Conservation (phyloP, 2,329 filamentous ascomycete genomes). For the Pseudogymnoascus sp. region DNA sequence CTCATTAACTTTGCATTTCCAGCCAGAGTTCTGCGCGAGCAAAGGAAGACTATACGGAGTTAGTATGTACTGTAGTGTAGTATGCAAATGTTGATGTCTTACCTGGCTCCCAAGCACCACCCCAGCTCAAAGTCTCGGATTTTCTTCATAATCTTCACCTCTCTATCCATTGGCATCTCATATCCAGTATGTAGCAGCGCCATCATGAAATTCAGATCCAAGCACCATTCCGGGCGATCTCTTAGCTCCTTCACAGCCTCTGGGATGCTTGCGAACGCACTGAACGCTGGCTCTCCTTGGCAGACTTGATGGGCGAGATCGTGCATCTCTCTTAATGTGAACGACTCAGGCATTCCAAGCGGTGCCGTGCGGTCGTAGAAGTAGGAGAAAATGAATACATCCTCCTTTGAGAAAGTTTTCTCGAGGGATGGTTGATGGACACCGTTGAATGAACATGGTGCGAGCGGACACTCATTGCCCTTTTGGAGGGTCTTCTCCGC, state of each 20-base stretch:
- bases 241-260: slow-evolving; percentile 72
- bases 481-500: slow-evolving; percentile 89
- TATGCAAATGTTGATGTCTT: slow-evolving; percentile 31
- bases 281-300: slow-evolving; percentile 68
- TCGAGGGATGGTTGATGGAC: slow-evolving; percentile 86
- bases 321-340: slow-evolving; percentile 83
- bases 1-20: slow-evolving; percentile 80
- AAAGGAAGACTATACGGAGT: slow-evolving; percentile 63
- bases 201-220: slow-evolving; percentile 96
- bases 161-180: slow-evolving; percentile 92
- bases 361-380: slow-evolving; percentile 94
- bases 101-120: slow-evolving; percentile 97
- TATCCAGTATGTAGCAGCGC: slow-evolving; percentile 90
- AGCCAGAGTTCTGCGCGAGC: slow-evolving; percentile 72
- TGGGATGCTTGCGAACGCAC: slow-evolving; percentile 67
- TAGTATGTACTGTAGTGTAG: slow-evolving; percentile 27
- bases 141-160: slow-evolving; percentile 98
- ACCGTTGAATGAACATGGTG: slow-evolving; percentile 97
- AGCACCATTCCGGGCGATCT: slow-evolving; percentile 79
- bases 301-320: slow-evolving; percentile 82
- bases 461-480: slow-evolving; percentile 69
- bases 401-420: slow-evolving; percentile 86
- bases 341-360: slow-evolving; percentile 96
- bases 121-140: slow-evolving; percentile 94
- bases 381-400: slow-evolving; percentile 95